A percentile compares a stretch with the other conserved stretches of the same genome.
These are phyloP conservation scores for Penicillium tannophilum DNA, from an alignment of 495 filamentous ascomycete genomes.

Conservation along the genomic window DNA sequence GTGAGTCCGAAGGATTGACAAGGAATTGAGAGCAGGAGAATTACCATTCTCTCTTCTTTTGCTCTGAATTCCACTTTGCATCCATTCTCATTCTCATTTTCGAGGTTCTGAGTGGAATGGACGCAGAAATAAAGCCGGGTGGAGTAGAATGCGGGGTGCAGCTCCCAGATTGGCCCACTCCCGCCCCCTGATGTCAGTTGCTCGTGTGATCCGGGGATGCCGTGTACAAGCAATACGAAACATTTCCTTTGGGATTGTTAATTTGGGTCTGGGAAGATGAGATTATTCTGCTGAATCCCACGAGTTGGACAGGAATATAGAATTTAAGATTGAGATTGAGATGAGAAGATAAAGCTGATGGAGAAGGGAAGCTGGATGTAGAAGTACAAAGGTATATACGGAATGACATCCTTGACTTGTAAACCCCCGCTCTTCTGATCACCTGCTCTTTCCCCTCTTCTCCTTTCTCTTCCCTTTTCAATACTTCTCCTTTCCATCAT, in stretches of 20 bases:
- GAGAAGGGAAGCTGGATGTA: background rate
- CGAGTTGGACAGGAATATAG: background rate
- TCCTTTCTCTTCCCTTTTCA: slow-evolving; percentile 26
- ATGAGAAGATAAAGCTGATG: background rate
- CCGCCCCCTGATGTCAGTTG: slow-evolving; percentile 37
- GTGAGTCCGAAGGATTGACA: too few species aligned
- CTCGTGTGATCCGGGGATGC: slow-evolving; percentile 37
- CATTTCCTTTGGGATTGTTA: background rate
- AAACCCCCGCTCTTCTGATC: slow-evolving; percentile 29
- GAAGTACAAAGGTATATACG: background rate
- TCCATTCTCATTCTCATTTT: too few species aligned
- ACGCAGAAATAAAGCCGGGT: slow-evolving; percentile 13
- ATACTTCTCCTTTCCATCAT: slow-evolving; percentile 18
- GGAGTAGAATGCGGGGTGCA: slow-evolving; percentile 50
- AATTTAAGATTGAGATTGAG: background rate
- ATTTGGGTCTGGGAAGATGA: background rate
- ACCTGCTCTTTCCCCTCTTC: slow-evolving; percentile 35
- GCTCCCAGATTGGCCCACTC: slow-evolving; percentile 33
- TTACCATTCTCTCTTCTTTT: background rate
- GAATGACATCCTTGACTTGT: slow-evolving; percentile 34
- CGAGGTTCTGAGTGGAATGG: too few species aligned
- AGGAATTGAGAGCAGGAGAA: too few species aligned
- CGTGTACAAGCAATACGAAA: slow-evolving; percentile 12
- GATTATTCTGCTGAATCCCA: too few species aligned
- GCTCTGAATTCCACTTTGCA: background rate